phyloP scores from a whole-genome alignment of 148 eudicot genomes.

The Polygonum maritimum region DNA sequence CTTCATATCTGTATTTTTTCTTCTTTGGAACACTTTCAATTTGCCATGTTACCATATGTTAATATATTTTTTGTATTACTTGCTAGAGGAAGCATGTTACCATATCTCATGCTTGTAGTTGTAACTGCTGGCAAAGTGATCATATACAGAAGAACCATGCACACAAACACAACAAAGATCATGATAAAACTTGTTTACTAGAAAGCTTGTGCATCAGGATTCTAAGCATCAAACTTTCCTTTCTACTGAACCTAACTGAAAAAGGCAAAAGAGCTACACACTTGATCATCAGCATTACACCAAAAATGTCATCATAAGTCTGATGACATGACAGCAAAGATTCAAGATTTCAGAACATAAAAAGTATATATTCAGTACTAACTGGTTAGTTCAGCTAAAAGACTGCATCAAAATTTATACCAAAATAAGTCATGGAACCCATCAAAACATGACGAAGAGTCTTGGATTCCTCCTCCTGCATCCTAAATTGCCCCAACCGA shows the following conservation, averaged over 20 bases:
- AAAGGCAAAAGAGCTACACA: neutral
- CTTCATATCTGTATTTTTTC: neutral
- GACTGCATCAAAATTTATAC: conserved; percentile 2
- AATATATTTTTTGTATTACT: neutral
- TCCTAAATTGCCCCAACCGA: neutral
- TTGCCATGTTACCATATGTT: neutral
- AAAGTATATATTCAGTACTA: neutral
- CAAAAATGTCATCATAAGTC: neutral
- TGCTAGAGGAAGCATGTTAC: neutral
- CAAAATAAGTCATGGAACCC: neutral
- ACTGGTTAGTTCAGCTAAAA: neutral
- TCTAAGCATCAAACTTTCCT: neutral
- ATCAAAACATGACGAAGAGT: neutral
- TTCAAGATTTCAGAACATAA: neutral
- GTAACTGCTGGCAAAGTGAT: too few relatives aligned
- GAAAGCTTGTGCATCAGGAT: neutral
- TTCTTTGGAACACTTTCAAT: neutral
- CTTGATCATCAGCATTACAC: too few relatives aligned
- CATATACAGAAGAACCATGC: too few relatives aligned
- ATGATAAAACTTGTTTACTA: neutral
- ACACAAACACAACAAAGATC: too few relatives aligned
- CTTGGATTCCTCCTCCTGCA: neutral
- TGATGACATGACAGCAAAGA: neutral
- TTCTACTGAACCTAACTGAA: neutral
- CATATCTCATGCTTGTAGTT: too few relatives aligned